Evolutionary conservation across 73 alveolate species (phyloP), one percentile per base, ranked within the genome.

Genomic region (Symbiodinium natans): DNA sequence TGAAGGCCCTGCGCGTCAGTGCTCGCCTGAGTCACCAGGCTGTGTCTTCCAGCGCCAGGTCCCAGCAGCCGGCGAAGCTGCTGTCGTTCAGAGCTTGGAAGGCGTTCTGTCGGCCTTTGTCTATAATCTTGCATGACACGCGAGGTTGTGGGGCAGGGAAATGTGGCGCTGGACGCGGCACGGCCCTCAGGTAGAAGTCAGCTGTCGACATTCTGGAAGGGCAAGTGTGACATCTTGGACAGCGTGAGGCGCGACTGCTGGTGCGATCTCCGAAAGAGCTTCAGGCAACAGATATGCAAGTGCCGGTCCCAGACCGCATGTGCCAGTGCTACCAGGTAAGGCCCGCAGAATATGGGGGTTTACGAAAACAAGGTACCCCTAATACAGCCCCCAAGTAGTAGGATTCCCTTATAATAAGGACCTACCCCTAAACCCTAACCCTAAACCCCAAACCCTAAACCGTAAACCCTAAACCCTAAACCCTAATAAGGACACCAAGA

Each of bases 131-230:
- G 6, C 59, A 46, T 13, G 59, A 46, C 6, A 13, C 23, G 1
- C 33, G 54, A 33, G 41, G 86, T 77, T 17, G 38, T 92, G 56
- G 99, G 99, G 33, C 99, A 99, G 77, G 99, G 99, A 36, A 99
- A 99, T 68, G 99, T 99, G 21, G 99, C 99, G 23, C 82, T 99
- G 92, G 99, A 99, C 68, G 98, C 98, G 25, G 96, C 99, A 9
- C 33, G 99, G 36, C 88, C 96, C 41, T 85, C 94, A 31, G 75
- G 19, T 56, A 21, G 59, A 13, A 46, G 59, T 21, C 59, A 13
- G 56, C 87, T 1, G 54, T 34, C 8, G 99, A 86, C 1, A 1
- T 99, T 31, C 80, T 52, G n/a, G n/a, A n/a, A n/a, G n/a, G n/a
- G n/a, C n/a, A n/a, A n/a, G n/a, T n/a, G n/a, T n/a, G n/a, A n/a